A percentile compares a stretch with the other conserved stretches of the same genome.
Conservation (phyloP, 805 yeast genomes). For the Tetrapisispora arboricola region DNA sequence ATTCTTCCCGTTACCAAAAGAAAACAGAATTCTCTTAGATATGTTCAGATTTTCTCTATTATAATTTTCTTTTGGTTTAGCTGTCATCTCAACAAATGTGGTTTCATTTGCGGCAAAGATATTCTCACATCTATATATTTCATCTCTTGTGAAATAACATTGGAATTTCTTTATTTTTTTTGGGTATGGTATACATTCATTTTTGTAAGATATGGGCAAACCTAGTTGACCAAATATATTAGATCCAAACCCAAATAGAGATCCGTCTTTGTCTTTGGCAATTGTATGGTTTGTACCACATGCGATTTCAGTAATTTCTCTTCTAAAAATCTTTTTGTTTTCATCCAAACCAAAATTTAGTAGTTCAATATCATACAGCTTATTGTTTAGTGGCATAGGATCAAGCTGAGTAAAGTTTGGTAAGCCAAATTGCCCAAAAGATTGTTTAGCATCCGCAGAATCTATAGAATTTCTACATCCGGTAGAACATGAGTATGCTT, state of each 20-base stretch:
- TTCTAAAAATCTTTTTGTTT: conserved; percentile 5
- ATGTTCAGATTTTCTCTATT: conserved; percentile 20
- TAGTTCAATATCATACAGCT: conserved; percentile 37
- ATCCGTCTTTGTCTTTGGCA: conserved; percentile 56
- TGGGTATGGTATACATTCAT: conserved; percentile 66
- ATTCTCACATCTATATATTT: conserved; percentile 36
- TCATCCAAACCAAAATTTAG: conserved; percentile 16
- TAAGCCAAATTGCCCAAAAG: conserved; percentile 76
- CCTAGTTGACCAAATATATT: conserved; percentile 84
- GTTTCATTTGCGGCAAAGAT: conserved; percentile 68
- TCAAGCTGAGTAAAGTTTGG: conserved; percentile 62
- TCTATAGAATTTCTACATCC: conserved; percentile 28
- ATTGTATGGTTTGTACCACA: conserved; percentile 67
- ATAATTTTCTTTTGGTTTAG: conserved; percentile 19
- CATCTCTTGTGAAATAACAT: conserved; percentile 33
- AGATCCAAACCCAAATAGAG: conserved; percentile 77
- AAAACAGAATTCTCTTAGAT: conserved; percentile 33
- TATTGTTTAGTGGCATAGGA: conserved; percentile 38
- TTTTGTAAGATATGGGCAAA: conserved; percentile 49
- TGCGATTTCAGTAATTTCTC: conserved; percentile 51
- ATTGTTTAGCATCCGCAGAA: conserved; percentile 13
- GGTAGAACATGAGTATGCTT: conserved; percentile 54
- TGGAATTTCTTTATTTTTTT: conserved; percentile 34
- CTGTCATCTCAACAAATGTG: conserved; percentile 39
- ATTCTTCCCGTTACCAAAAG: conserved; percentile 75